phyloP scores from a whole-genome alignment of 2,329 filamentous ascomycete species.

The Xylaria sp. region DNA sequence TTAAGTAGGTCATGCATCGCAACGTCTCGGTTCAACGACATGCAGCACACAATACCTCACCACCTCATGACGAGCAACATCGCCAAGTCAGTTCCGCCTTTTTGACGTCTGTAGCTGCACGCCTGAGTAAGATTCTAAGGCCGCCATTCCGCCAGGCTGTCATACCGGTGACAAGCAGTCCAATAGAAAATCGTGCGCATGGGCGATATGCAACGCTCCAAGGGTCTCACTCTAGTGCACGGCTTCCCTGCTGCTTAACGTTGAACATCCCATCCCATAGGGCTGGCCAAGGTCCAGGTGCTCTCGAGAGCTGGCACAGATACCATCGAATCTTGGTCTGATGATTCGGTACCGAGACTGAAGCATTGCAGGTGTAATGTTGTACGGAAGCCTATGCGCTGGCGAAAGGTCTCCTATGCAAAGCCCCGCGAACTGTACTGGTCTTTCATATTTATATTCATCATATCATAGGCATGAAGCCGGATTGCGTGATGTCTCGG shows the following conservation, averaged over 20 bases:
- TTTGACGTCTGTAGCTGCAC: conserved; percentile 34
- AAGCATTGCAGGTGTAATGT: conserved; percentile 1
- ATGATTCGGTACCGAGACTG: neutral
- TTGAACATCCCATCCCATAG: neutral
- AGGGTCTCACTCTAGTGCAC: neutral
- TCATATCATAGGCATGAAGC: neutral
- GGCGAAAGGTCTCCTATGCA: too few species aligned
- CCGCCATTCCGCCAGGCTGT: conserved; percentile 24
- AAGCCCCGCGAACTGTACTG: too few species aligned
- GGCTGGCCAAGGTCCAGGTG: neutral
- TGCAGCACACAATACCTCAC: conserved; percentile 20
- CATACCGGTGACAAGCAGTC: conserved; percentile 29
- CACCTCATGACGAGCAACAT: conserved; percentile 4
- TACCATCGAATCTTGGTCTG: neutral
- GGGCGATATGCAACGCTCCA: neutral
- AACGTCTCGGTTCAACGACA: neutral
- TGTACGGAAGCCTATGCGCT: too few species aligned
- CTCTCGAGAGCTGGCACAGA: conserved; percentile 7
- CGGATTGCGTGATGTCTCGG: neutral
- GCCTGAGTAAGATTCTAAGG: conserved; percentile 40
- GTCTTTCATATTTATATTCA: too few species aligned
- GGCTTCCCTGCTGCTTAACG: conserved; percentile 7
- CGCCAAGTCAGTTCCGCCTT: conserved; percentile 11
- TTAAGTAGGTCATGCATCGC: neutral
- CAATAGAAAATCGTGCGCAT: conserved; percentile 20